Evolutionary conservation across 768 basidiomycete genomes (phyloP).

Genomic region (Amanita pseudoporphyria): DNA sequence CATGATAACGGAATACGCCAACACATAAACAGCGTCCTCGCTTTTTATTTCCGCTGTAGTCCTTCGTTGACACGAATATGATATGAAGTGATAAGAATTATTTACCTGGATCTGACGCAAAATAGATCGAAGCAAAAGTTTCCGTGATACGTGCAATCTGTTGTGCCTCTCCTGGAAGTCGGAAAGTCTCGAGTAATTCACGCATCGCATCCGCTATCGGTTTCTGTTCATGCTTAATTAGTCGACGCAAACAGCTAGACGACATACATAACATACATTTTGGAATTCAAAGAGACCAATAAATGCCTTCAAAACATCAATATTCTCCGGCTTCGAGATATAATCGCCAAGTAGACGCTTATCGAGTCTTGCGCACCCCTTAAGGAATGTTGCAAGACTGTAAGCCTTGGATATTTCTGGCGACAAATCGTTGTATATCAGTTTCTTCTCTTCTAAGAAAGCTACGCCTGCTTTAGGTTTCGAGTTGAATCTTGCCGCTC

Average conservation of each 20-base stretch:
- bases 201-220: constrained; percentile 93
- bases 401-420: constrained; percentile 43
- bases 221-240: constrained; percentile 46
- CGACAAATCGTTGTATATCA: constrained; percentile 67
- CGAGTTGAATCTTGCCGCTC: constrained; percentile 79
- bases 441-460: constrained; percentile 87
- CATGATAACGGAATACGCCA: constrained; percentile 96
- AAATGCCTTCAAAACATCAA: constrained; percentile 79
- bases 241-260: background rate
- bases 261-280: constrained; percentile 40
- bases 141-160: constrained; percentile 93
- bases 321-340: constrained; percentile 80
- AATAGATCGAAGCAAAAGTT: constrained; percentile 87
- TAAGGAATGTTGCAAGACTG: constrained; percentile 80
- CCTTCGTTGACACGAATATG: constrained; percentile 7
- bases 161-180: constrained; percentile 91
- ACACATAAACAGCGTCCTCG: constrained; percentile 88
- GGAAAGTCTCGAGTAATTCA: constrained; percentile 86
- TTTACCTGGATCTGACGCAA: constrained; percentile 73
- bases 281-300: constrained; percentile 86
- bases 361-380: constrained; percentile 76
- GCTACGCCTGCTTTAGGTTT: constrained; percentile 89
- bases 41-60: constrained; percentile 69
- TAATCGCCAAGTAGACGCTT: constrained; percentile 93
- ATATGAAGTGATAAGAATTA: constrained; percentile 5